A percentile compares a stretch with the other conserved stretches of the same genome.
These are phyloP conservation scores for Stellera chamaejasme DNA, from an alignment of 345 rosid genomes.

Conservation along the genomic window DNA sequence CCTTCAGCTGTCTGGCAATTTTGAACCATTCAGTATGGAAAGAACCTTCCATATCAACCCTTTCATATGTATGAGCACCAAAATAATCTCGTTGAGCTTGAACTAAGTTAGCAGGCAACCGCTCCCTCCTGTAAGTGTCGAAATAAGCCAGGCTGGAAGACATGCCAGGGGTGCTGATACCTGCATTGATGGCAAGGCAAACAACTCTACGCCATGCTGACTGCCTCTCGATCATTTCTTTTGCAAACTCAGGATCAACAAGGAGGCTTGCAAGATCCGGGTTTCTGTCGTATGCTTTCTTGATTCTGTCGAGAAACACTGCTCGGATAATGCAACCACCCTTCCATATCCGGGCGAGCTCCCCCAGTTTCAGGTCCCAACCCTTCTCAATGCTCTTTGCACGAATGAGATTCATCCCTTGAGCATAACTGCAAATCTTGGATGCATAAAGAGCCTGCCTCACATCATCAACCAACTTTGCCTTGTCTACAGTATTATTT, in stretches of 20 bases:
- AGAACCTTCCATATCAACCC: constrained; percentile 81
- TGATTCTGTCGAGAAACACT: constrained; percentile 85
- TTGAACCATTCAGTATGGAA: constrained; percentile 98
- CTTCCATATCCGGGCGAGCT: constrained; percentile 95
- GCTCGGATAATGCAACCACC: constrained; percentile 98
- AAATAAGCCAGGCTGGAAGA: constrained; percentile 92
- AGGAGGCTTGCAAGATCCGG: constrained; percentile 79
- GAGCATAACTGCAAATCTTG: constrained; percentile 95
- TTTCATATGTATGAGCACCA: constrained; percentile 97
- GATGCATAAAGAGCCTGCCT: constrained; percentile 90
- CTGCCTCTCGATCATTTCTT: constrained; percentile 86
- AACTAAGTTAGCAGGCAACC: constrained; percentile 88
- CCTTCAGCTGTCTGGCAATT: constrained; percentile 63
- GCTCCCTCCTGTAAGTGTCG: constrained; percentile 75
- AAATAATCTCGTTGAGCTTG: constrained; percentile 97
- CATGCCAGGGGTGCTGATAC: constrained; percentile 93
- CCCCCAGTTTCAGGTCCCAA: constrained; percentile 90
- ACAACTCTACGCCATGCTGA: constrained; percentile 96
- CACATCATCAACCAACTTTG: constrained; percentile 72
- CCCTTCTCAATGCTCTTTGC: constrained; percentile 84
- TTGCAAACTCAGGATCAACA: constrained; percentile 92
- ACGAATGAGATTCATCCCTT: constrained; percentile 94
- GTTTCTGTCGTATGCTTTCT: constrained; percentile 92
- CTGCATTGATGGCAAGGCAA: constrained; percentile 76
- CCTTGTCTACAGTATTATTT: constrained; percentile 67